These are phyloP conservation scores for Wickerhamomyces sp. DNA, from an alignment of 1,139 yeast genomes.

Conservation along the genomic window DNA sequence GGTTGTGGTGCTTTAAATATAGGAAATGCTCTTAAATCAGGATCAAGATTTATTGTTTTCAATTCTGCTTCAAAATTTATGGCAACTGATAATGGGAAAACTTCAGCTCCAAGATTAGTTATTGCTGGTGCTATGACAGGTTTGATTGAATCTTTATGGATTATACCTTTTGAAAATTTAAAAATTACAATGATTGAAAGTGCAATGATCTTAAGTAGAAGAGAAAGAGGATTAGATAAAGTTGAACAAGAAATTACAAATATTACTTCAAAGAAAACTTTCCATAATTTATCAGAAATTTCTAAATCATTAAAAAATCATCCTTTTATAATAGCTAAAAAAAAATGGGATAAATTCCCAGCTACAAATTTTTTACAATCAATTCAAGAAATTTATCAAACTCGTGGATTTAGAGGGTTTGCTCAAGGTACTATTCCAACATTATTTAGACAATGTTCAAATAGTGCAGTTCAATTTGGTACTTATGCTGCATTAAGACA, in stretches of 20 bases:
- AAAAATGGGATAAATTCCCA: conserved; percentile 47
- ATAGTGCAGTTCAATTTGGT: conserved; percentile 79
- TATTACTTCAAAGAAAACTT: conserved; percentile 16
- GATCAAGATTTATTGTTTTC: conserved; percentile 68
- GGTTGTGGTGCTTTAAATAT: conserved; percentile 80
- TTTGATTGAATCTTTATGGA: conserved; percentile 69
- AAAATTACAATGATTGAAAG: conserved; percentile 82
- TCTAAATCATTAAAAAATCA: conserved; percentile 13
- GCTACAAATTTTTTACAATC: conserved; percentile 50
- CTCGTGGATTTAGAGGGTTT: conserved; percentile 78
- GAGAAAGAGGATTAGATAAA: conserved; percentile 8
- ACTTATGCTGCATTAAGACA: conserved; percentile 78
- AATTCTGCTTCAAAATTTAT: conserved; percentile 73
- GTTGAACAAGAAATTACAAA: conserved; percentile 3
- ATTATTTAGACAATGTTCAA: conserved; percentile 68
- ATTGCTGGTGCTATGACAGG: conserved; percentile 90
- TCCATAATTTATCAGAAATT: conserved; percentile 15
- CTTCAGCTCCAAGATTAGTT: conserved; percentile 67
- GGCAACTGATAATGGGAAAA: conserved; percentile 49
- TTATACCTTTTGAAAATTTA: conserved; percentile 88
- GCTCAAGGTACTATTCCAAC: conserved; percentile 82
- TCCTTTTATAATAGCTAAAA: conserved; percentile 24
- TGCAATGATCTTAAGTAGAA: conserved; percentile 13
- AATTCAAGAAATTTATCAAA: conserved; percentile 57
- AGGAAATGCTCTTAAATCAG: conserved; percentile 71